Conservation (phyloP, 2,329 filamentous ascomycete species). For the Corinectria fuckeliana region DNA sequence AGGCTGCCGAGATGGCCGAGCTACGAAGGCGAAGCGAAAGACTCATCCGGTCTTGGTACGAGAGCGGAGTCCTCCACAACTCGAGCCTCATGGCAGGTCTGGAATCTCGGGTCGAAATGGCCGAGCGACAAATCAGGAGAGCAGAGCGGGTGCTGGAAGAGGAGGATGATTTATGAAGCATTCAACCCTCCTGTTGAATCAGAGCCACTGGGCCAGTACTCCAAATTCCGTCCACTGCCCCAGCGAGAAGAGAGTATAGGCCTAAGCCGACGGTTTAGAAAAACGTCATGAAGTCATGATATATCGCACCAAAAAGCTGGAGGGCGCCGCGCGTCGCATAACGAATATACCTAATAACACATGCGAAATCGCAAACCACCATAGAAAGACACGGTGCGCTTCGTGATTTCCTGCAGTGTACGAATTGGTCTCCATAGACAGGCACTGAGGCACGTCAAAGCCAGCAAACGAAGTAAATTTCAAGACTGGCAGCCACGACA, state of each 20-base stretch:
- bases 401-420: not conserved
- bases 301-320: not conserved
- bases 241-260: not conserved
- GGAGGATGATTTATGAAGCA: constrained; percentile 35
- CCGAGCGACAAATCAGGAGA: constrained; percentile 70
- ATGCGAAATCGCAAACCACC: not conserved
- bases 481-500: too few species aligned
- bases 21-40: constrained; percentile 68
- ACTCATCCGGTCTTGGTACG: constrained; percentile 74
- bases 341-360: not conserved
- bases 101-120: constrained; percentile 69
- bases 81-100: constrained; percentile 74
- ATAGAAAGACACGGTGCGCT: not conserved
- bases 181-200: not conserved
- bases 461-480: constrained; percentile 1
- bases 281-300: not conserved
- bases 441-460: not conserved
- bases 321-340: not conserved
- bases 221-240: not conserved
- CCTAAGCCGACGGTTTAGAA: not conserved
- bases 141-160: constrained; percentile 55
- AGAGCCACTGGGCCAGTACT: not conserved
- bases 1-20: constrained; percentile 67
- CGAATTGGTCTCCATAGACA: not conserved
- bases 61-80: constrained; percentile 70